Evolutionary conservation across 495 filamentous ascomycete genomes (phyloP), one percentile per base, ranked within the genome.

Genomic region (Haplographium delicatum): DNA sequence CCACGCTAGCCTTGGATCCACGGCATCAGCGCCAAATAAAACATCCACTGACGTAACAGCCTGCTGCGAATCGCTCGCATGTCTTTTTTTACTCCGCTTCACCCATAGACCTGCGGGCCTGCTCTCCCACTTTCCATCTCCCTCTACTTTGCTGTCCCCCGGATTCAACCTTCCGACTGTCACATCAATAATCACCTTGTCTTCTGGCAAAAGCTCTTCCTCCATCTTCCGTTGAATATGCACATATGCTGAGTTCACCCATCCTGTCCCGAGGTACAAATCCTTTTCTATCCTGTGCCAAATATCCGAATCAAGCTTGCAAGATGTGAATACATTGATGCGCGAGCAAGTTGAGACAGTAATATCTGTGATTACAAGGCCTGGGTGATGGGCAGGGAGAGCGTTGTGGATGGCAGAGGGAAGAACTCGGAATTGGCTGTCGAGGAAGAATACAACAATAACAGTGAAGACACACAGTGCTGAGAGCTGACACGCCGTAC

Each of bases 271-370:
- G 15, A 98, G 76, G 65, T 90, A 93, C 1, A 98, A 78, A 62
- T 98, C 90, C 70, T 97, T 98, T 48, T 95, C 87, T 53, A 97
- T 71, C 45, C 86, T 82, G 52, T 85, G 78, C 93, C 93, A 98
- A 49, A 73, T 62, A 35, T 77, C 68, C n/a, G 79, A 64, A 64
- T 91, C 83, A 47, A 95, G 78, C 54, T 79, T 82, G 74, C 93
- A 97, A 44, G 72, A 81, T 2, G 83, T 85, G 47, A 96, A 83
- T 31, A 84, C 62, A 64, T 90, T 90, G 51, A 91, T 45, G 10
- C 73, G 68, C 3, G 83, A 86, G 68, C 94, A 97, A 39, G 75
- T 82, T 5, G 76, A 78, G 50, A 96, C 73, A n/a, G 83, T 87
- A 56, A 97, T 79, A 72, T 98, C 93, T 58, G 89, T 95, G 63